Conservation (phyloP, 2,329 filamentous ascomycete species). For the Diaporthe longicolla region DNA sequence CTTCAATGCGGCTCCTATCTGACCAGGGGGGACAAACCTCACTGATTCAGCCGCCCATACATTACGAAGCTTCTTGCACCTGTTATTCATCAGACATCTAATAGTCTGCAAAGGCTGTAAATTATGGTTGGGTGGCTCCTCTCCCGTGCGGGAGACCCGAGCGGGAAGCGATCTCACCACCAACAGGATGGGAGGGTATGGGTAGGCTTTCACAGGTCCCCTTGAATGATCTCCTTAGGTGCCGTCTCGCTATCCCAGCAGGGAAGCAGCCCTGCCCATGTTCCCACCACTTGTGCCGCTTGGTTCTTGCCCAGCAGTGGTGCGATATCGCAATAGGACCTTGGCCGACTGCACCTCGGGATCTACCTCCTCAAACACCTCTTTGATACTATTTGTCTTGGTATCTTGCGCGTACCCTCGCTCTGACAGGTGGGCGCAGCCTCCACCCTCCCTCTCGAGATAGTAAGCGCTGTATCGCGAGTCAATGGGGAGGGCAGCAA, state of each 20-base stretch:
- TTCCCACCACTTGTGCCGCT: conserved; percentile 5
- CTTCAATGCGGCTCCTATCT: conserved; percentile 15
- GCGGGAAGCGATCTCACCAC: not conserved
- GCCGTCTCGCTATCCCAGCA: conserved; percentile 23
- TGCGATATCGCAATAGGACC: conserved; percentile 9
- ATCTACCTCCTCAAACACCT: conserved; percentile 41
- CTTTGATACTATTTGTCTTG: conserved; percentile 14
- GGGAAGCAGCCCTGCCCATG: conserved; percentile 25
- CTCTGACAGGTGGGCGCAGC: not conserved
- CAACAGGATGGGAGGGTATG: not conserved
- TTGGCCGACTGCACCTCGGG: conserved; percentile 31
- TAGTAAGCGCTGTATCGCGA: conserved; percentile 9
- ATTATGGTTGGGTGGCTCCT: conserved; percentile 15
- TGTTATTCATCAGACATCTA: not conserved
- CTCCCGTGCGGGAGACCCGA: conserved; percentile 18
- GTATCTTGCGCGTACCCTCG: conserved; percentile 30
- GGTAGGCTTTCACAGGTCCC: conserved; percentile 13
- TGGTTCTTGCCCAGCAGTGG: not conserved
- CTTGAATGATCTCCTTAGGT: conserved; percentile 38
- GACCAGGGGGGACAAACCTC: not conserved
- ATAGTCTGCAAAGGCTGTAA: not conserved
- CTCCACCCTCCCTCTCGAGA: not conserved
- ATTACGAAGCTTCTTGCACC: not conserved
- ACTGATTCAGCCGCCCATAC: not conserved
- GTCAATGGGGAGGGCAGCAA: conserved; percentile 14